Evolutionary conservation across 78 protist genomes (phyloP).

Genomic region (Bodo saltans): DNA sequence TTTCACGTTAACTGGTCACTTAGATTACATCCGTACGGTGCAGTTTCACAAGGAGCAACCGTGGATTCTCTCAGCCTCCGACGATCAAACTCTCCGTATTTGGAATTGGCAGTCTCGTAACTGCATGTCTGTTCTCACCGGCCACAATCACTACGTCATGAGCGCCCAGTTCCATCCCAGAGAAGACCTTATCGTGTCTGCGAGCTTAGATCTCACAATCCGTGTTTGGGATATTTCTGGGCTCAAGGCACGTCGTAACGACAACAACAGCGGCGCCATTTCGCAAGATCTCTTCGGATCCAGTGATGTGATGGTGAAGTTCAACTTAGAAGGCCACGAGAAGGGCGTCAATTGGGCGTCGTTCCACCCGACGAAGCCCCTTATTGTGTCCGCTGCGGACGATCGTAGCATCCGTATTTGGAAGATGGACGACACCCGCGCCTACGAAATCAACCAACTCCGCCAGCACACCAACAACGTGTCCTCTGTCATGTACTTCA

Average conservation of each 20-base stretch:
- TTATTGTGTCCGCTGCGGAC: conserved; percentile 92
- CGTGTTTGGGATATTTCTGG: conserved; percentile 97
- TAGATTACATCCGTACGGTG: conserved; percentile 96
- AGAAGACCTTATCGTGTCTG: conserved; percentile 83
- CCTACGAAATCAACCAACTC: conserved; percentile 87
- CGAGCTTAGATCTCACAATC: conserved; percentile 96
- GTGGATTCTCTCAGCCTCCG: conserved; percentile 93
- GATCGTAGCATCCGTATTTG: conserved; percentile 92
- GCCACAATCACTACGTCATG: conserved; percentile 99
- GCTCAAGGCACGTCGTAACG: conserved; percentile 6
- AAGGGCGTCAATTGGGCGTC: conserved; percentile 97
- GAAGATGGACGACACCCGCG: conserved; percentile 75
- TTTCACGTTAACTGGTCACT: conserved; percentile 90
- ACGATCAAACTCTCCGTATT: conserved; percentile 95
- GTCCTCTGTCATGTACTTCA: conserved; percentile 89
- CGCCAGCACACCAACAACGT: conserved; percentile 95
- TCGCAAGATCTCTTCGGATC: conserved; percentile 34
- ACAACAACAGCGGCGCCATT: neutral
- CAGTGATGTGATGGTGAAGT: conserved; percentile 32
- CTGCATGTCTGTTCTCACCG: conserved; percentile 89
- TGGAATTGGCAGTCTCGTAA: conserved; percentile 98
- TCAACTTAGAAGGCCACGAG: conserved; percentile 63
- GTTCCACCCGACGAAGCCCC: conserved; percentile 92
- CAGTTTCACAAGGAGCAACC: conserved; percentile 88
- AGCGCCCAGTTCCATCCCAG: conserved; percentile 93